Evolutionary conservation across 257 asterid species (phyloP), one percentile per base, ranked within the genome.

Genomic region (Solanum neorickii): DNA sequence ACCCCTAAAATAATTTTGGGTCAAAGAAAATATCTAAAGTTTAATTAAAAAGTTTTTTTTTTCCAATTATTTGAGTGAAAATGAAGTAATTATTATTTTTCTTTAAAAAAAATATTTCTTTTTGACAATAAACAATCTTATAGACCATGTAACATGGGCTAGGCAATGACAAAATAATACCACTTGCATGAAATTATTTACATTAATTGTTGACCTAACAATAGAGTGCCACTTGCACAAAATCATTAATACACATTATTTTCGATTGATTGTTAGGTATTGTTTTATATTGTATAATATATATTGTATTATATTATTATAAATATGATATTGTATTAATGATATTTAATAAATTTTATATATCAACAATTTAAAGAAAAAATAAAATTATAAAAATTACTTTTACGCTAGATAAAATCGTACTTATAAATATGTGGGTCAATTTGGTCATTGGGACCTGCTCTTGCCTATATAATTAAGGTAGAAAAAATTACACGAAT

Each of bases 171-270:
- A 37, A 21, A 37, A 74, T 73, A 74, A 74, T 37, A 35, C 80
- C 80, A 72, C 47, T 72, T 72, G 80, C 80, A 33, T 35, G 47
- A 72, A 72, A 72, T 72, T 46, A 33, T 35, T 35, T 33, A 70
- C 42, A 16, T 70, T 33, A 44, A 33, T 70, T 16, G 78, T 23
- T 33, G 7, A 31, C 78, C 78, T 69, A 16, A 29, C 16, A 72
- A 37, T 37, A 21, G 52, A 74, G 29, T 75, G 13, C 35, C 83
- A 76, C 82, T 76, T 23, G 83, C 33, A 76, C n/a, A 21, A 76
- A 23, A 76, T 76, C 33, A 76, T 76, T 76, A 76, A 39, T 37
- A 25, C 52, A 21, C 82, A 74, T 21, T 37, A 74, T 14, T 75
- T 39, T 1, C 3, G 2, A 1, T 3, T 0, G 9, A 6, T 69